Evolutionary conservation across 176 grass and related monocot genomes (phyloP), one percentile per base, ranked within the genome.

Genomic region (Saccharum officinarum): DNA sequence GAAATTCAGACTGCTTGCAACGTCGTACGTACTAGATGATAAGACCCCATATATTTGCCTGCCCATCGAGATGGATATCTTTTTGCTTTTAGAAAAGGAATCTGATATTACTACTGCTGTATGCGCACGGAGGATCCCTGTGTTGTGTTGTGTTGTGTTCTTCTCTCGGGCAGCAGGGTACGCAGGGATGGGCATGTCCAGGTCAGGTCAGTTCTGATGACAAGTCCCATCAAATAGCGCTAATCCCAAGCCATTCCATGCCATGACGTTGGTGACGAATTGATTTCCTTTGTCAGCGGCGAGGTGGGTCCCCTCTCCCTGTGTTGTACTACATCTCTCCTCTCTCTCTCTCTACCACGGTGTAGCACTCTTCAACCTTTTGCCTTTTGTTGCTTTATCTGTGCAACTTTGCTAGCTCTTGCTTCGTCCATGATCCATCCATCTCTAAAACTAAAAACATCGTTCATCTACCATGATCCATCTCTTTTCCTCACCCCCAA

Each of bases 201-300:
- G 28, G 28, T 28, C 28, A 28, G 28, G 28, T 28, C 28, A 1
- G 28, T 28, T 28, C 28, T 28, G 28, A 28, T 28, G 28, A 28
- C 28, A 28, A 36, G 88, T 90, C 83, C 66, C 83, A 82, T 90
- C 83, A 34, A 86, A 83, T 55, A 39, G 67, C 55, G 18, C 83
- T 67, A 86, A 86, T 86, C 73, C 83, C 83, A 82, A 90, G 88
- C 88, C 88, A 71, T 54, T 65, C 54, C 83, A 26, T 14, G 25
- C 65, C 83, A 75, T 86, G 78, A 78, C 78, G 73, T 37, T 82
- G 40, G 12, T 28, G 25, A 55, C 71, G 72, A 71, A 86, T 86
- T 82, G 41, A 78, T 82, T 78, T 82, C 72, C 78, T 66, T 66
- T 90, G 79, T 82, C 88, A 82, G 66, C 79, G 42, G 16, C 61